Evolutionary conservation across 176 grass and related monocot genomes (phyloP).

Genomic region (Tillandsia fasciculata): DNA sequence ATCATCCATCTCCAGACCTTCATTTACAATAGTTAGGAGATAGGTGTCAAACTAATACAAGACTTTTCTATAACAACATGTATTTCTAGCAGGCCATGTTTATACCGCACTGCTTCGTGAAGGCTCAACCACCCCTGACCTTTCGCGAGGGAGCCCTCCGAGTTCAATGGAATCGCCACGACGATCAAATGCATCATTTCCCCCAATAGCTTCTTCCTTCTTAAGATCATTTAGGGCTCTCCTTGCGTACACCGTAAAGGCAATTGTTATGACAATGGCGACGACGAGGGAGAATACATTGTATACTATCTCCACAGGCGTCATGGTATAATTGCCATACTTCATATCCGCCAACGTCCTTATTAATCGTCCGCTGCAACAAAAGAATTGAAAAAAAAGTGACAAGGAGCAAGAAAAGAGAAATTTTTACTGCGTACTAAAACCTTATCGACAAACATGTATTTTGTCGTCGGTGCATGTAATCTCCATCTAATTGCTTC

Average conservation of each 20-base stretch:
- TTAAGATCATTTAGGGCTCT: constrained; percentile 44
- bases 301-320: constrained; percentile 73
- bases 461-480: too few relatives aligned
- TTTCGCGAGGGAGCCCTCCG: constrained; percentile 35
- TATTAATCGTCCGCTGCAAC: constrained; percentile 74
- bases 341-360: constrained; percentile 56
- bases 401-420: background rate
- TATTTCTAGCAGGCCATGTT: background rate
- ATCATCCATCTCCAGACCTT: too few relatives aligned
- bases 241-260: constrained; percentile 69
- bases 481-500: too few relatives aligned
- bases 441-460: background rate
- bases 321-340: constrained; percentile 61
- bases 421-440: constrained; percentile 9
- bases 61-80: too few relatives aligned
- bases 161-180: constrained; percentile 17
- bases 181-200: background rate
- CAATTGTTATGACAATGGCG: constrained; percentile 39
- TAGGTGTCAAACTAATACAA: too few relatives aligned
- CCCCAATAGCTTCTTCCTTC: constrained; percentile 15
- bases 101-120: constrained; percentile 36
- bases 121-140: constrained; percentile 15
- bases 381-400: background rate
- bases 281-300: constrained; percentile 54
- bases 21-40: too few relatives aligned